phyloP scores from a whole-genome alignment of 2,329 filamentous ascomycete species.

The Helotiales sp. region DNA sequence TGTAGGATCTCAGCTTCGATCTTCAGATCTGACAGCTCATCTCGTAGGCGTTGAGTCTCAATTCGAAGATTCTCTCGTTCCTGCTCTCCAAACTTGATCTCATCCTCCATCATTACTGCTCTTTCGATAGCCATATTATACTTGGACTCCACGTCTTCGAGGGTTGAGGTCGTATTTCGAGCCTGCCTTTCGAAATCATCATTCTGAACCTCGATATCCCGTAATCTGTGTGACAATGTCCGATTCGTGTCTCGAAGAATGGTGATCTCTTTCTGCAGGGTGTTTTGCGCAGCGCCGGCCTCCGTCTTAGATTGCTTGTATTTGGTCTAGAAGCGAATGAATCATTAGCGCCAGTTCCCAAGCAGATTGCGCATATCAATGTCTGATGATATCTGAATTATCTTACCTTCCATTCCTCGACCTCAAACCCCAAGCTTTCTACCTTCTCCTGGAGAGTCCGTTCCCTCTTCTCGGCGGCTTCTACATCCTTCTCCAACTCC shows the following conservation, averaged over 20 bases:
- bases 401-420: conserved; percentile 96
- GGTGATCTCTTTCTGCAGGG: conserved; percentile 94
- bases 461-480: conserved; percentile 92
- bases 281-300: conserved; percentile 78
- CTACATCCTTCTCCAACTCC: conserved; percentile 94
- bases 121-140: conserved; percentile 94
- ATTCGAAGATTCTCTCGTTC: conserved; percentile 88
- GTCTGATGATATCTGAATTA: not conserved
- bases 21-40: conserved; percentile 89
- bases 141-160: conserved; percentile 96
- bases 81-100: conserved; percentile 87
- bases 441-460: conserved; percentile 82
- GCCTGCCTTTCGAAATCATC: conserved; percentile 98
- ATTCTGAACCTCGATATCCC: conserved; percentile 96
- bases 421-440: conserved; percentile 81
- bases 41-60: conserved; percentile 83
- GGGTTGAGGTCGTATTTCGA: conserved; percentile 89
- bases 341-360: conserved; percentile 9
- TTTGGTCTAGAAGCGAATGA: conserved; percentile 64
- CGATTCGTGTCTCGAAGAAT: conserved; percentile 82
- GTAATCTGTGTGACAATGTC: conserved; percentile 76
- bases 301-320: conserved; percentile 94
- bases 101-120: conserved; percentile 90
- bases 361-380: not conserved
- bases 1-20: conserved; percentile 93